Conservation (phyloP, 768 basidiomycete species). For the Psilocybe azurescens region DNA sequence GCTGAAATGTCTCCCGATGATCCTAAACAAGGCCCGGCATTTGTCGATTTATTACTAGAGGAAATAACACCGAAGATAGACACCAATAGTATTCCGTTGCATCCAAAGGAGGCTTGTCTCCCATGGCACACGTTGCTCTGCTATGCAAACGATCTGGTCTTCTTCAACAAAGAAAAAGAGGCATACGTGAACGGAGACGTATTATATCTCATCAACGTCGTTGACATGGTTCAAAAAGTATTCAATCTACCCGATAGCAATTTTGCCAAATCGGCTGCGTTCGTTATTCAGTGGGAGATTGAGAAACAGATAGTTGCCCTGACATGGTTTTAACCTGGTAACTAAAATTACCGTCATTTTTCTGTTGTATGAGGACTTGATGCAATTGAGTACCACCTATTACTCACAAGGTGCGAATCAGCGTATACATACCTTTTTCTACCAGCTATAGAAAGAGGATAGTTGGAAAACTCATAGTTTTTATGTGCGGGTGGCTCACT, state of each 20-base stretch:
- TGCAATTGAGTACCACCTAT: too few relatives aligned
- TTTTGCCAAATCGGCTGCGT: background rate
- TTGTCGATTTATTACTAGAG: too few relatives aligned
- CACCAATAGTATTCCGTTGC: background rate
- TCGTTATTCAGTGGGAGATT: background rate
- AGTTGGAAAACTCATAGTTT: too few relatives aligned
- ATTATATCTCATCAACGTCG: background rate
- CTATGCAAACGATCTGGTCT: slow-evolving; percentile 1
- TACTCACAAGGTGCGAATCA: too few relatives aligned
- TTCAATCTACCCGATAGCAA: background rate
- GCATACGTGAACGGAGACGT: background rate
- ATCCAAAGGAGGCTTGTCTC: background rate
- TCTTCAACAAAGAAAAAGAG: background rate
- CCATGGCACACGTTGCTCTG: background rate
- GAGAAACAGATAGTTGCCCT: background rate
- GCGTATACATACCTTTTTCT: too few relatives aligned
- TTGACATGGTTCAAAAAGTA: background rate
- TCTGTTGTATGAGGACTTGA: too few relatives aligned
- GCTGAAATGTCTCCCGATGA: background rate
- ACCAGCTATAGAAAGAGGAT: too few relatives aligned
- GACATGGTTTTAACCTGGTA: too few relatives aligned
- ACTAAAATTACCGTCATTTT: too few relatives aligned
- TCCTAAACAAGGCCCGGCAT: too few relatives aligned
- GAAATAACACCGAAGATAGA: background rate
- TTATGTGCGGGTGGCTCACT: too few relatives aligned